Conservation (phyloP, 306 rosid species). For the Glycyrrhiza uralensis region DNA sequence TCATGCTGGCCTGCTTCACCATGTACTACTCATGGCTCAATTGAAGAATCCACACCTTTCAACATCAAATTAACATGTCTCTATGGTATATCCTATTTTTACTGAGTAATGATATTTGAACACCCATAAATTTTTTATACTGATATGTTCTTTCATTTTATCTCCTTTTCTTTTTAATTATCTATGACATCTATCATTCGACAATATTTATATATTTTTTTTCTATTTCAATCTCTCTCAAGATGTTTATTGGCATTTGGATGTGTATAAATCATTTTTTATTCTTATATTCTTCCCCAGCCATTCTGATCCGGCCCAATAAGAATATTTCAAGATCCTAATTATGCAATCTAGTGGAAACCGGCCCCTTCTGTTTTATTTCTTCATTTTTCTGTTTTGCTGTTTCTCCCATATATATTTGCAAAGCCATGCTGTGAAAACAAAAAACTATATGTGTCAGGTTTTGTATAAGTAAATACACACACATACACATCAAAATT, state of each 20-base stretch:
- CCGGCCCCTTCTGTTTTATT: neutral
- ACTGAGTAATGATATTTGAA: too few relatives aligned
- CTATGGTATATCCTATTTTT: neutral
- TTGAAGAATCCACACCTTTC: slow-evolving; percentile 46
- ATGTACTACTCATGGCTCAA: slow-evolving; percentile 32
- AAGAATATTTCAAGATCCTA: slow-evolving; percentile 10
- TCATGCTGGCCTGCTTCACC: slow-evolving; percentile 25
- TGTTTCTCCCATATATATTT: neutral
- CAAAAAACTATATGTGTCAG: too few relatives aligned
- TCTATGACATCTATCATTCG: too few relatives aligned
- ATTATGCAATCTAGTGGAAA: neutral
- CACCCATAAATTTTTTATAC: too few relatives aligned
- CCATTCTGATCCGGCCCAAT: neutral
- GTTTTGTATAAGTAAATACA: too few relatives aligned
- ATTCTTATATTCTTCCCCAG: neutral
- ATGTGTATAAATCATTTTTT: too few relatives aligned
- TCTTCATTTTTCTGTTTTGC: neutral
- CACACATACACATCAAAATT: neutral
- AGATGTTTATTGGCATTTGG: too few relatives aligned
- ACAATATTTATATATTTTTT: too few relatives aligned
- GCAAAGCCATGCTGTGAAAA: slow-evolving; percentile 11
- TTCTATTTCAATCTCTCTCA: too few relatives aligned
- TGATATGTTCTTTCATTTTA: too few relatives aligned
- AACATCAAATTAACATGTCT: slow-evolving; percentile 10
- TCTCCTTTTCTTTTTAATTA: too few relatives aligned